A percentile compares a stretch with the other conserved stretches of the same genome.
Conservation (phyloP, 805 yeast genomes). For the Zygosaccharomyces pseudorouxii region DNA sequence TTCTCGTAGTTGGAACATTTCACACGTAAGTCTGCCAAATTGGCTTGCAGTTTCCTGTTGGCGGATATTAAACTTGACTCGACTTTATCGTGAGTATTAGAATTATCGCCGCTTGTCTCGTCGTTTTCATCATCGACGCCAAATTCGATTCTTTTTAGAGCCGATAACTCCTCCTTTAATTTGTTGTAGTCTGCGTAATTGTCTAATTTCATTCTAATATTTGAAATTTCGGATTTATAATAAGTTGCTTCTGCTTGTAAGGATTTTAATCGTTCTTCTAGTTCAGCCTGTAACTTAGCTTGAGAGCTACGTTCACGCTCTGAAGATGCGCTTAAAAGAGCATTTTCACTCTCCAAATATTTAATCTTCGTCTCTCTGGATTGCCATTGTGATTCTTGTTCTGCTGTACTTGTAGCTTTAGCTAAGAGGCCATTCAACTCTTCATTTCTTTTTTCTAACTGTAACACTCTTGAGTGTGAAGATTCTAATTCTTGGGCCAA, state of each 20-base stretch:
- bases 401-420: conserved; percentile 44
- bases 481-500: conserved; percentile 72
- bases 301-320: conserved; percentile 27
- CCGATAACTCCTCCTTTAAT: conserved; percentile 66
- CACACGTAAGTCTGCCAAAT: conserved; percentile 61
- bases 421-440: conserved; percentile 64
- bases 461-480: conserved; percentile 60
- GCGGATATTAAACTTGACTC: conserved; percentile 63
- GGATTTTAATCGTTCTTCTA: conserved; percentile 36
- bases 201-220: conserved; percentile 46
- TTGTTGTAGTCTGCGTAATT: conserved; percentile 71
- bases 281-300: conserved; percentile 15
- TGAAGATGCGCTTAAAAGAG: conserved; percentile 34
- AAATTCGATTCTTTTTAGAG: conserved; percentile 71
- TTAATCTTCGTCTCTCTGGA: conserved; percentile 41
- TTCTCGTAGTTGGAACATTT: conserved; percentile 46
- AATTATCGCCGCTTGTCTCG: conserved; percentile 25
- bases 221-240: conserved; percentile 46
- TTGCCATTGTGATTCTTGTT: conserved; percentile 40
- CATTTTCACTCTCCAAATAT: conserved; percentile 67
- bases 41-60: conserved; percentile 68
- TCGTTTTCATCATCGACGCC: conserved; percentile 45
- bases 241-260: conserved; percentile 45
- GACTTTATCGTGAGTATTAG: conserved; percentile 33
- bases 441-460: conserved; percentile 74